A percentile compares a stretch with the other conserved stretches of the same genome.
Conservation (phyloP, 345 rosid genomes). For the Populus davidiana region DNA sequence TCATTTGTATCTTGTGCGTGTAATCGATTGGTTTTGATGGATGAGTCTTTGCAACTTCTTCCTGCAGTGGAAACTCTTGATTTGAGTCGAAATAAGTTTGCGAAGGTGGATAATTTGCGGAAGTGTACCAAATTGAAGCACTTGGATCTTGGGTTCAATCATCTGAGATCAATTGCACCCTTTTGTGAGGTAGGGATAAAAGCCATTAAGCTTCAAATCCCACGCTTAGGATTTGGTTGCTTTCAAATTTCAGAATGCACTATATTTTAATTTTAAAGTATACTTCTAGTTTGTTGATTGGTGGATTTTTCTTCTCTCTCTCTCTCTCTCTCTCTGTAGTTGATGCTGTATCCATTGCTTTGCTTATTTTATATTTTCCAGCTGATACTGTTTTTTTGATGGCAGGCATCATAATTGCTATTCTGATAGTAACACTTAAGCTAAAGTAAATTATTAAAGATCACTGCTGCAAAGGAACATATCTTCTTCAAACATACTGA, state of each 20-base stretch:
- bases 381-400: neutral
- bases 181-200: constrained; percentile 63
- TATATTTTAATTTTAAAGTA: neutral
- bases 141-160: constrained; percentile 94
- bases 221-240: neutral
- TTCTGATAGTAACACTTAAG: neutral
- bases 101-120: constrained; percentile 84
- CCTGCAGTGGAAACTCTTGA: constrained; percentile 94
- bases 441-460: neutral
- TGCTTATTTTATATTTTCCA: neutral
- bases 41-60: constrained; percentile 95
- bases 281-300: neutral
- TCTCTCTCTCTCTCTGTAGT: neutral
- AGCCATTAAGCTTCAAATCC: neutral
- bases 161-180: constrained; percentile 59
- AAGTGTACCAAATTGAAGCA: constrained; percentile 77
- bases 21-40: constrained; percentile 87
- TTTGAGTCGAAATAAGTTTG: constrained; percentile 90
- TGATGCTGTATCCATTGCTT: neutral
- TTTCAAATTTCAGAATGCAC: neutral
- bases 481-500: neutral
- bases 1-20: constrained; percentile 82
- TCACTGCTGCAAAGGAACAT: neutral
- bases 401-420: neutral
- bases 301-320: neutral